phyloP scores from a whole-genome alignment of 306 rosid species.

The Carpinus fangiana region DNA sequence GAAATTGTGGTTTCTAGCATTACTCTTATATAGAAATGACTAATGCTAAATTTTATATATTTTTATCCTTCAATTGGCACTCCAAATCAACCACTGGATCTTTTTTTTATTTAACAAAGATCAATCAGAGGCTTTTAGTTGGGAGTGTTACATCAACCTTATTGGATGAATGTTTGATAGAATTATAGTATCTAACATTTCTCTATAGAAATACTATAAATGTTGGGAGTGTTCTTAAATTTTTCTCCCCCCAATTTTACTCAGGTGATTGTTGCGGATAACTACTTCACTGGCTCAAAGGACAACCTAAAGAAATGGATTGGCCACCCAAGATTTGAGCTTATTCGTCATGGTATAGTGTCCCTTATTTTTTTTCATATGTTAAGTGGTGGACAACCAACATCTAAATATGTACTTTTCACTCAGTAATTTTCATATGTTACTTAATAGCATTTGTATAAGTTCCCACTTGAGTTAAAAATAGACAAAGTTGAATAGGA shows the following conservation, averaged over 20 bases:
- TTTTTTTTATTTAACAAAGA: too few relatives aligned
- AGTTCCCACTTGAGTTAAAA: neutral
- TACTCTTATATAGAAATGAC: neutral
- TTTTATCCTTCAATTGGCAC: too few relatives aligned
- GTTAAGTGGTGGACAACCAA: neutral
- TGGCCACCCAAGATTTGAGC: conserved; percentile 97
- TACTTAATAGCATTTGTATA: neutral
- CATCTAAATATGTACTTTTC: neutral
- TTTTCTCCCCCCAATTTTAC: conserved; percentile 2
- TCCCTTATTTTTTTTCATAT: conserved; percentile 11
- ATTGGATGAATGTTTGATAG: too few relatives aligned
- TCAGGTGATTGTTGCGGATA: conserved; percentile 90
- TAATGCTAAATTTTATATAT: too few relatives aligned
- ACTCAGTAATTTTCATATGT: neutral
- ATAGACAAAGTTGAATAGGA: neutral
- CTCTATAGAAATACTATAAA: neutral
- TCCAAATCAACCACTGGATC: too few relatives aligned
- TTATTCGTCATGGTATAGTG: conserved; percentile 85
- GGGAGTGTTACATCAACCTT: too few relatives aligned
- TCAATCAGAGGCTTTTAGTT: too few relatives aligned
- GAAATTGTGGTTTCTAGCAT: too few relatives aligned
- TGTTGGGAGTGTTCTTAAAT: too few relatives aligned
- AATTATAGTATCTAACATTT: too few relatives aligned
- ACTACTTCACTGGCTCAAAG: conserved; percentile 94
- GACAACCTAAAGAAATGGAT: conserved; percentile 91